phyloP scores from a whole-genome alignment of 2,329 filamentous ascomycete genomes.

The Colletotrichum australisinense region DNA sequence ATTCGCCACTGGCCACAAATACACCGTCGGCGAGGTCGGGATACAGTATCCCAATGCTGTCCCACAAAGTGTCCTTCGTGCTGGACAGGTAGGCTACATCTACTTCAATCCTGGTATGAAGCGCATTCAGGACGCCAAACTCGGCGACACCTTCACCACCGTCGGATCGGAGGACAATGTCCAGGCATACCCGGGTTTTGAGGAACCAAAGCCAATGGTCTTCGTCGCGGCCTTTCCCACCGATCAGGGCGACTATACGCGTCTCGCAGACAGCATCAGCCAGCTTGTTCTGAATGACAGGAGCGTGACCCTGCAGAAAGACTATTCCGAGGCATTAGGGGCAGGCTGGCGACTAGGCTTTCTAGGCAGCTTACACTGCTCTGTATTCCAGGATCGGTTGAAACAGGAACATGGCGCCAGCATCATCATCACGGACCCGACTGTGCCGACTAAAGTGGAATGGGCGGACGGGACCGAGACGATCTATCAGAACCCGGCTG shows the following conservation, averaged over 20 bases:
- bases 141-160: slow-evolving; percentile 93
- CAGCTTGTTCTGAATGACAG: slow-evolving; percentile 95
- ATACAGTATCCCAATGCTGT: slow-evolving; percentile 95
- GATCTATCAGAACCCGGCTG: slow-evolving; percentile 85
- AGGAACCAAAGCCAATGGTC: slow-evolving; percentile 98
- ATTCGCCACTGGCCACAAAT: slow-evolving; percentile 88
- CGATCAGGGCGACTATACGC: slow-evolving; percentile 87
- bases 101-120: slow-evolving; percentile 99
- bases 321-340: slow-evolving; percentile 92
- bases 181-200: slow-evolving; percentile 88
- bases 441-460: slow-evolving; percentile 89
- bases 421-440: slow-evolving; percentile 97
- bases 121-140: slow-evolving; percentile 91
- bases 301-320: slow-evolving; percentile 93
- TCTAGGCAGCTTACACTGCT: slow-evolving; percentile 95
- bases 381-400: slow-evolving; percentile 97
- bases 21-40: slow-evolving; percentile 94
- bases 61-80: slow-evolving; percentile 81
- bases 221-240: slow-evolving; percentile 97
- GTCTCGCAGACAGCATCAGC: slow-evolving; percentile 92
- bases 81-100: slow-evolving; percentile 95
- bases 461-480: slow-evolving; percentile 82
- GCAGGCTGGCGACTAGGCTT: slow-evolving; percentile 96
- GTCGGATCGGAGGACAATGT: slow-evolving; percentile 82
- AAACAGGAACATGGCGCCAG: slow-evolving; percentile 93